Conservation (phyloP, 1,284 basidiomycete genomes). For the Ganoderma sinense region DNA sequence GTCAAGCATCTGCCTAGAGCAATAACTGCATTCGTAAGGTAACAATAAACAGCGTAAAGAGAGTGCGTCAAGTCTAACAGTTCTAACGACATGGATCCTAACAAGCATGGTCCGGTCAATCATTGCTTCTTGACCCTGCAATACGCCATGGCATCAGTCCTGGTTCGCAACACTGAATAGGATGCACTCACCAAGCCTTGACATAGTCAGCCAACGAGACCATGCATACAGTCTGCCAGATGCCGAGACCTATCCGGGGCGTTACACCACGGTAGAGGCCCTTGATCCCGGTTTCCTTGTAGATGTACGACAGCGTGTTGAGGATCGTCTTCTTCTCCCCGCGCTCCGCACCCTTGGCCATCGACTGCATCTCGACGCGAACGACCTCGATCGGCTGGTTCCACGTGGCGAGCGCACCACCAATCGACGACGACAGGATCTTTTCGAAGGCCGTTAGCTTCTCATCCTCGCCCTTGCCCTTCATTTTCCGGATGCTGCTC, state of each 20-base stretch:
- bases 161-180: not conserved
- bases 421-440: slow-evolving; percentile 90
- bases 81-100: slow-evolving; percentile 11
- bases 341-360: slow-evolving; percentile 88
- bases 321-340: slow-evolving; percentile 92
- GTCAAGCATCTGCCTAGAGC: not conserved
- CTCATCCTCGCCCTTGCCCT: slow-evolving; percentile 81
- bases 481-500: slow-evolving; percentile 76
- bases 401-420: slow-evolving; percentile 97
- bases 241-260: slow-evolving; percentile 94
- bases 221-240: slow-evolving; percentile 99
- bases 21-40: slow-evolving; percentile 30
- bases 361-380: slow-evolving; percentile 99
- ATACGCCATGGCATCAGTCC: slow-evolving; percentile 13
- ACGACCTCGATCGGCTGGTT: slow-evolving; percentile 99
- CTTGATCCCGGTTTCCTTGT: slow-evolving; percentile 96
- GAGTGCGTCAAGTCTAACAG: slow-evolving; percentile 23
- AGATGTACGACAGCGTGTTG: slow-evolving; percentile 92
- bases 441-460: slow-evolving; percentile 85
- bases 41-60: slow-evolving; percentile 29
- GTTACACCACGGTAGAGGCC: slow-evolving; percentile 98
- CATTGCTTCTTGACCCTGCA: slow-evolving; percentile 44
- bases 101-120: not conserved
- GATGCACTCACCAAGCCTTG: slow-evolving; percentile 70
- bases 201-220: slow-evolving; percentile 97